Evolutionary conservation across 1,139 yeast species (phyloP).

Genomic region (Lodderomyces oxycetoniae): DNA sequence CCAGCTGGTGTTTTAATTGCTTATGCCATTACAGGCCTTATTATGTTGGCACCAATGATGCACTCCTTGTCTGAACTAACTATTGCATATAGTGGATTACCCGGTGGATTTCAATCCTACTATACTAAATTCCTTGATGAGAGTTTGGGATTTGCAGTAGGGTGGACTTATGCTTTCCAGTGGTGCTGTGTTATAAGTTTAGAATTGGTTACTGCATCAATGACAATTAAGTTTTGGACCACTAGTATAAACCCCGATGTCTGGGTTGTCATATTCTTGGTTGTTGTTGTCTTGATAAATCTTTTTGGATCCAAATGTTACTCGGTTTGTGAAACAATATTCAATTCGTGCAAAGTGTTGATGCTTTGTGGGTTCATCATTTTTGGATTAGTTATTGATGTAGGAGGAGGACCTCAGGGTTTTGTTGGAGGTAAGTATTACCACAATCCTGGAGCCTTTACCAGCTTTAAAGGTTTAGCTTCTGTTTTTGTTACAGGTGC

Average conservation of each 20-base stretch:
- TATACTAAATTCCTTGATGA: slow-evolving; percentile 36
- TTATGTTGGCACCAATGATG: slow-evolving; percentile 30
- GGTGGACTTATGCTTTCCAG: slow-evolving; percentile 39
- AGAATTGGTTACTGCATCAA: slow-evolving; percentile 38
- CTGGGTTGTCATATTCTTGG: slow-evolving; percentile 29
- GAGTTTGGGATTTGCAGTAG: slow-evolving; percentile 38
- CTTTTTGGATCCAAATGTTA: slow-evolving; percentile 33
- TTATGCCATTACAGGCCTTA: slow-evolving; percentile 28
- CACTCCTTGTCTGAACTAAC: slow-evolving; percentile 35
- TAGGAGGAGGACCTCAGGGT: slow-evolving; percentile 31
- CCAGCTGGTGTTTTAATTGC: slow-evolving; percentile 35
- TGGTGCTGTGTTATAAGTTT: slow-evolving; percentile 37
- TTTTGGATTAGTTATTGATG: slow-evolving; percentile 25
- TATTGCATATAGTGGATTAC: slow-evolving; percentile 32
- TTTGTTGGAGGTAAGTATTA: slow-evolving; percentile 33
- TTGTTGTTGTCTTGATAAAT: slow-evolving; percentile 25
- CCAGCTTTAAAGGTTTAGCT: slow-evolving; percentile 25
- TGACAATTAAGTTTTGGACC: slow-evolving; percentile 32
- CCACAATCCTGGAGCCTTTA: slow-evolving; percentile 25
- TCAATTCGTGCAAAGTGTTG: slow-evolving; percentile 27
- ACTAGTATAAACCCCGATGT: slow-evolving; percentile 26
- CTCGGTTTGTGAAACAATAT: slow-evolving; percentile 30
- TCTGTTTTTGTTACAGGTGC: slow-evolving; percentile 25
- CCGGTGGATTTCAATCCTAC: slow-evolving; percentile 38
- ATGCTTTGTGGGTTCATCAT: slow-evolving; percentile 32